Conservation (phyloP, 1,284 basidiomycete species). For the Meripilus lineatus region DNA sequence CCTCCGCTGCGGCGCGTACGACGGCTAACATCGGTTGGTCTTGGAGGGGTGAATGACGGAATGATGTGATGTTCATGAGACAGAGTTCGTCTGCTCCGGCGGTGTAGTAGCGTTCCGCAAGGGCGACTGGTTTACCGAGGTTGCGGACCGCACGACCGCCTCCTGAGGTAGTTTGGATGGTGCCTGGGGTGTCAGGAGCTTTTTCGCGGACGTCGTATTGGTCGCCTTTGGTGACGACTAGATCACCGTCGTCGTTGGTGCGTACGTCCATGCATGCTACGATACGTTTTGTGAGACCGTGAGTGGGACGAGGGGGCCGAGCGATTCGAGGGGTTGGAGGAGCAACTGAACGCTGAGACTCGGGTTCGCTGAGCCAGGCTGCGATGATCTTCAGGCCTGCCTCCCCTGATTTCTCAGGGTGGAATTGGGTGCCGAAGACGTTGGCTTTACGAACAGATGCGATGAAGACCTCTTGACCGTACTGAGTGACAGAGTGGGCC, state of each 20-base stretch:
- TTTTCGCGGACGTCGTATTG: constrained; percentile 98
- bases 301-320: constrained; percentile 38
- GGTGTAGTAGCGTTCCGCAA: constrained; percentile 83
- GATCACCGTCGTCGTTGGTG: constrained; percentile 92
- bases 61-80: constrained; percentile 99
- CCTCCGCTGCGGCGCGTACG: constrained; percentile 85
- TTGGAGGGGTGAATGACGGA: constrained; percentile 90
- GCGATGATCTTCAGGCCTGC: constrained; percentile 83
- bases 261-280: constrained; percentile 98
- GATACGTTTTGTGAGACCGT: constrained; percentile 88
- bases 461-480: constrained; percentile 91
- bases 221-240: constrained; percentile 99
- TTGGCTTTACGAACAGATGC: constrained; percentile 83
- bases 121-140: constrained; percentile 94
- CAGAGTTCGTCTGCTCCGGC: constrained; percentile 96
- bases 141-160: constrained; percentile 91
- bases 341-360: constrained; percentile 31
- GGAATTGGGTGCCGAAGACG: constrained; percentile 95
- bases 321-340: constrained; percentile 29
- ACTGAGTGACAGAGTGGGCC: constrained; percentile 87
- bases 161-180: constrained; percentile 27
- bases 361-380: constrained; percentile 74
- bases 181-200: constrained; percentile 26
- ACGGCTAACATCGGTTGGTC: constrained; percentile 99
- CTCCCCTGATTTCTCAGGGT: constrained; percentile 97